Evolutionary conservation across 768 basidiomycete species (phyloP), one percentile per base, ranked within the genome.

Genomic region (Inosperma sp.): DNA sequence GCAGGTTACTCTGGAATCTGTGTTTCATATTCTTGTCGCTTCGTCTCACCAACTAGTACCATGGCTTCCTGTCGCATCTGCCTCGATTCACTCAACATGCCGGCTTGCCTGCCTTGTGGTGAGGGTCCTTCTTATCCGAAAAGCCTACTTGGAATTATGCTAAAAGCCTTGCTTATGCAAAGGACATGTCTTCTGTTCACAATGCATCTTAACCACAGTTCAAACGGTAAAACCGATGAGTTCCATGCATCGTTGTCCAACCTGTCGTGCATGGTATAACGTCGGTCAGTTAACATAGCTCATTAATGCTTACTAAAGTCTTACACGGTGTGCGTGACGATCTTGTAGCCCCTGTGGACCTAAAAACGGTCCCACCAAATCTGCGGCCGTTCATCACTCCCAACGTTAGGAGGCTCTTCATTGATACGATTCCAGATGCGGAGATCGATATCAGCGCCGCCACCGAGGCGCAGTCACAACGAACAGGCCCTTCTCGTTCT

Each of bases 101-200:
- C 84, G 1, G 79, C 82, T 3, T 76, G 76, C 9, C 58, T 83
- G 1, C 83, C 84, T 33, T 86, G 84, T 62, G 84, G 84, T 86
- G n/a, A 58, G 48, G 79, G 61, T 25, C 36, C 23, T 53, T 19
- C 26, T 17, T 36, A 23, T 48, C 37, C 12, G 19, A 49, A 5
- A 30, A 21, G 34, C 33, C 9, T 21, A 27, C 25, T 31, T 22
- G 34, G 34, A 29, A 16, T 33, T 47, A 19, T 14, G 25, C 13
- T 48, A 44, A 39, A 48, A 9, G 25, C 25, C 34, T 49, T 27
- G 34, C 47, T 16, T 51, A 36, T 44, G 30, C 37, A 40, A 36
- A 70, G 84, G 84, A 12, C 84, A 86, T 57, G 68, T 86, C 33
- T 84, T 83, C 61, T 86, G 84, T 63, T 71, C 74, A 48, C 71